phyloP scores from a whole-genome alignment of 1,139 yeast species.

The Chernovozyma sophiae-reginae region DNA sequence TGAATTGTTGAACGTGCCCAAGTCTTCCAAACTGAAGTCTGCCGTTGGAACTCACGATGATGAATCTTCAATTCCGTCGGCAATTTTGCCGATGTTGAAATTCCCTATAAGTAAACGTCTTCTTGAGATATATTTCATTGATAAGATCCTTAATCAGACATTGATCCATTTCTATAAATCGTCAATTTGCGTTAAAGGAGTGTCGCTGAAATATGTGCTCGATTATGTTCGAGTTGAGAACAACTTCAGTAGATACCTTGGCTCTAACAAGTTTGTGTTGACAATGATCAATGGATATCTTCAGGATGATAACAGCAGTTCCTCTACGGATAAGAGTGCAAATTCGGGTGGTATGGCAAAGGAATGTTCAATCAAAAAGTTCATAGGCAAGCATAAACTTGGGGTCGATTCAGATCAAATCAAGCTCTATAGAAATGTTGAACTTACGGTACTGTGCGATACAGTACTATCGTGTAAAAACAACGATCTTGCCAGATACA shows the following conservation, averaged over 20 bases:
- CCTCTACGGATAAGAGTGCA: no score
- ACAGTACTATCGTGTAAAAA: constrained; percentile 19
- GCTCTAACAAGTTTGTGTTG: constrained; percentile 19
- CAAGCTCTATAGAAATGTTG: constrained; percentile 30
- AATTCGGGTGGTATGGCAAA: constrained; percentile 3
- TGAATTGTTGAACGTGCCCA: background rate
- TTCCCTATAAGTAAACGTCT: constrained; percentile 12
- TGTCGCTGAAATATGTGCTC: constrained; percentile 16
- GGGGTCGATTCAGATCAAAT: constrained; percentile 5
- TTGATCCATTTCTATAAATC: constrained; percentile 27
- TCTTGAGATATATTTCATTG: constrained; percentile 11
- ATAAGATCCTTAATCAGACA: constrained; percentile 26
- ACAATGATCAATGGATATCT: constrained; percentile 29
- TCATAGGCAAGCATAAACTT: background rate
- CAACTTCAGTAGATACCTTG: constrained; percentile 13
- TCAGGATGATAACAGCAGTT: constrained; percentile 16
- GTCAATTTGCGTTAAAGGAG: constrained; percentile 17
- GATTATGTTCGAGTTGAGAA: constrained; percentile 33
- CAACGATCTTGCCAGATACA: constrained; percentile 2
- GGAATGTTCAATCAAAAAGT: background rate
- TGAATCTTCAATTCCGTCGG: no score
- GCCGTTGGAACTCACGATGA: no score
- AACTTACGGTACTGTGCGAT: constrained; percentile 23
- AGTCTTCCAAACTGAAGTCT: no score
- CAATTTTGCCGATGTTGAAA: background rate